Base-by-base conservation (phyloP, 164 flowering plant species). In the Piper longum region DNA sequence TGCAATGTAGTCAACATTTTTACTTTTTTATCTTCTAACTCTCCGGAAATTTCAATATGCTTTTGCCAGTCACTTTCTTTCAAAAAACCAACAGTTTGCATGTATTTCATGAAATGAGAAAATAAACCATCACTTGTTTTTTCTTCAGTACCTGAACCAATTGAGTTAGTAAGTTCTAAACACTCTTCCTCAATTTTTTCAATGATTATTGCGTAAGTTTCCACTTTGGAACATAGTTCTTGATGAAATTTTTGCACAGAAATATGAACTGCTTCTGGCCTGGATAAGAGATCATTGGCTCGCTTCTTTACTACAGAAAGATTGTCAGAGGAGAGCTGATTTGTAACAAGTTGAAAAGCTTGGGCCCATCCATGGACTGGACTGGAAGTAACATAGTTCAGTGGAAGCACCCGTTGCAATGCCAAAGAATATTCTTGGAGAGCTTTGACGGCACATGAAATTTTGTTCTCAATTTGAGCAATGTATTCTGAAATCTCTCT, bases 321-420 rank as follows among this genome's bases (percentile, higher is more conserved):
- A 12, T 79, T 60, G 58, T 93, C 98, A 64, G 88, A 71, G 18
- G 98, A 89, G 62, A 83, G 75, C 36, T 73, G 77, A 76, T 68
- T 77, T 18, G 75, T 70, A 67, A 89, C 81, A 62, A 83, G 73
- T 72, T 88, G 91, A 71, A 93, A 68, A 69, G 87, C 73, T 72
- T 90, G 96, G 59, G 83, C 89, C 98, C 98, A 93, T 36, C 88
- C 80, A 78, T 89, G 87, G 16, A 89, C 75, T 9, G 87, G 85
- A 66, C 95, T 89, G 42, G 87, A 82, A 39, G 95, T 74, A 65
- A 78, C 72, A 75, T 93, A 93, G 72, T 86, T 88, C 60, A 89
- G 42, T 59, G 98, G 98, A 60, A 93, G 73, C 57, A 90, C 72
- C 70, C 96, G 79, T 71, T 83, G 96, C 80, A 93, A 76, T 68